phyloP scores from a whole-genome alignment of 805 yeast species.

The Pichia scutulata region DNA sequence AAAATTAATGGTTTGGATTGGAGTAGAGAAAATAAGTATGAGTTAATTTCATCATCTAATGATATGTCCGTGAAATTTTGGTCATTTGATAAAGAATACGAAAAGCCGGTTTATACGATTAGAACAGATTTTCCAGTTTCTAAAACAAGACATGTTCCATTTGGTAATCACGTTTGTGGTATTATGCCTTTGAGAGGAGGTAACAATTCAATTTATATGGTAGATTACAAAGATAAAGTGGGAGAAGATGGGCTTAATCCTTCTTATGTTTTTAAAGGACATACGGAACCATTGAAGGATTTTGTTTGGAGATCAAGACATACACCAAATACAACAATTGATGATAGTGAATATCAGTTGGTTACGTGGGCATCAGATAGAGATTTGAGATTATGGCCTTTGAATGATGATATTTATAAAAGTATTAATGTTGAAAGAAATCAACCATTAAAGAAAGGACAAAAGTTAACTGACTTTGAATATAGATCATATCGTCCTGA shows the following conservation, averaged over 20 bases:
- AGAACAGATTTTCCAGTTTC: slow-evolving; percentile 78
- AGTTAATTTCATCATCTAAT: slow-evolving; percentile 75
- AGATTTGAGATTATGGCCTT: slow-evolving; percentile 78
- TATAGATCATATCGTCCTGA: slow-evolving; percentile 43
- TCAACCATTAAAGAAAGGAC: slow-evolving; percentile 24
- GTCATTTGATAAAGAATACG: slow-evolving; percentile 45
- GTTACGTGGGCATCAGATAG: slow-evolving; percentile 93
- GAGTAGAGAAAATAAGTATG: slow-evolving; percentile 48
- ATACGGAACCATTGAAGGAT: slow-evolving; percentile 77
- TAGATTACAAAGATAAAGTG: slow-evolving; percentile 36
- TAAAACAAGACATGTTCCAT: slow-evolving; percentile 82
- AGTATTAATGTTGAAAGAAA: slow-evolving; percentile 32
- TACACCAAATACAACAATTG: slow-evolving; percentile 32
- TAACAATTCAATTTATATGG: slow-evolving; percentile 49
- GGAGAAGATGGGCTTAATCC: slow-evolving; percentile 40
- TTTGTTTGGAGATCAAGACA: slow-evolving; percentile 78
- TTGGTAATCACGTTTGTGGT: slow-evolving; percentile 75
- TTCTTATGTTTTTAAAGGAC: slow-evolving; percentile 64
- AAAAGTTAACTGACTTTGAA: slow-evolving; percentile 31
- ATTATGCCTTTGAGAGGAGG: slow-evolving; percentile 92
- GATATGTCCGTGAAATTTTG: slow-evolving; percentile 80
- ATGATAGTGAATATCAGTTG: slow-evolving; percentile 79
- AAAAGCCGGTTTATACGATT: slow-evolving; percentile 49
- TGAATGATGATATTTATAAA: slow-evolving; percentile 40
- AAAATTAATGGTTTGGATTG: slow-evolving; percentile 89